Conservation (phyloP, 1,139 yeast genomes). For the Pichia sp. region DNA sequence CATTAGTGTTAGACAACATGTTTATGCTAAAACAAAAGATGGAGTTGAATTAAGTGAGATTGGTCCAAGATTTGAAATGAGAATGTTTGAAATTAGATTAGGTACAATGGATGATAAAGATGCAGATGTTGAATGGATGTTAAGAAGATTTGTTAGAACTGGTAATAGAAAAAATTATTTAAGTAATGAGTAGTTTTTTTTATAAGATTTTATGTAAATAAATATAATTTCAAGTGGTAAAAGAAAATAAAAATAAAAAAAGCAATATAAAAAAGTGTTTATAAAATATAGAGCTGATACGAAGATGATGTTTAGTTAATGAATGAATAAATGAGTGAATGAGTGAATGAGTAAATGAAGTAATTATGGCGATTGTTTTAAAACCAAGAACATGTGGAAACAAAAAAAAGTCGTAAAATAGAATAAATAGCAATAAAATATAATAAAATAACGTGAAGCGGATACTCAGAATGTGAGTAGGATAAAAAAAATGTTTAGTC, state of each 20-base stretch:
- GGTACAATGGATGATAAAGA: slow-evolving; percentile 94
- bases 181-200: slow-evolving; percentile 19
- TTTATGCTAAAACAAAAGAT: slow-evolving; percentile 82
- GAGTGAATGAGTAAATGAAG: background rate
- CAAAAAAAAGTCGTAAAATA: background rate
- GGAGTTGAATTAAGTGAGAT: slow-evolving; percentile 90
- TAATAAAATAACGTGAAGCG: no score
- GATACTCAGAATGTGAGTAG: no score
- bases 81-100: slow-evolving; percentile 75
- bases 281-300: no score
- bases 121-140: slow-evolving; percentile 97
- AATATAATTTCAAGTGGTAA: background rate
- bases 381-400: no score
- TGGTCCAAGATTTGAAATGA: slow-evolving; percentile 98
- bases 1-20: slow-evolving; percentile 91
- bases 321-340: background rate
- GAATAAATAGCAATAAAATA: no score
- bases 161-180: slow-evolving; percentile 91
- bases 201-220: background rate
- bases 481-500: no score
- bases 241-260: background rate
- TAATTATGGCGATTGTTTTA: no score
- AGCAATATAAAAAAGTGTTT: background rate
- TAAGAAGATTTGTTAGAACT: slow-evolving; percentile 86
- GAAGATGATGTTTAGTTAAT: background rate